Evolutionary conservation across 768 basidiomycete species (phyloP).

Genomic region (Kwoniella pini): DNA sequence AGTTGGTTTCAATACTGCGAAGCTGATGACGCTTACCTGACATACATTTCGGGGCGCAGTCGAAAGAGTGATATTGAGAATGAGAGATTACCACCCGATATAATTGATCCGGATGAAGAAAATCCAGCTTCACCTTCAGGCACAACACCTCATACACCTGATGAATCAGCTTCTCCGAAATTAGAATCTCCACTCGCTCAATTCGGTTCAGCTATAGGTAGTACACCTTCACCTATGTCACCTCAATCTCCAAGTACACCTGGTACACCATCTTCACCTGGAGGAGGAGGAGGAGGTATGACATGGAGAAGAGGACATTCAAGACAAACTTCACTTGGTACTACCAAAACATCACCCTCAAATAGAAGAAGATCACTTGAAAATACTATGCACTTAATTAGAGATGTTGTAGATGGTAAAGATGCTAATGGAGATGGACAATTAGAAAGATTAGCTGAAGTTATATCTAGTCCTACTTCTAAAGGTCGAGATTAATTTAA

Average conservation of each 20-base stretch:
- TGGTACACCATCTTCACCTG: slow-evolving; percentile 27
- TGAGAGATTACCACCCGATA: slow-evolving; percentile 93
- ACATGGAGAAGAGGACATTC: slow-evolving; percentile 60
- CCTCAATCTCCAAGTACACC: slow-evolving; percentile 16
- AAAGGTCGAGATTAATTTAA: no score
- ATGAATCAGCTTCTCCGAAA: slow-evolving; percentile 38
- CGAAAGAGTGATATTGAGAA: slow-evolving; percentile 99
- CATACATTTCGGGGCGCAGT: slow-evolving; percentile 55
- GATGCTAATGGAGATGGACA: slow-evolving; percentile 56
- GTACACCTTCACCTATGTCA: slow-evolving; percentile 16
- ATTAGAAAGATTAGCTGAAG: slow-evolving; percentile 53
- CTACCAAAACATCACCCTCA: slow-evolving; percentile 92
- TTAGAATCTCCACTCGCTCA: slow-evolving; percentile 1
- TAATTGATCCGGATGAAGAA: slow-evolving; percentile 65
- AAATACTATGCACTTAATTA: slow-evolving; percentile 92
- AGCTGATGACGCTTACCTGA: neutral
- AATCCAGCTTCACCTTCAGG: slow-evolving; percentile 45
- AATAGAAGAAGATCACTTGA: slow-evolving; percentile 88
- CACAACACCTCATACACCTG: slow-evolving; percentile 47
- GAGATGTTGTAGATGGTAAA: slow-evolving; percentile 84
- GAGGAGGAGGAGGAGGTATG: slow-evolving; percentile 37
- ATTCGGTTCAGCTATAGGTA: neutral
- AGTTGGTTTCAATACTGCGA: slow-evolving; percentile 54
- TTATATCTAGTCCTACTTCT: slow-evolving; percentile 47
- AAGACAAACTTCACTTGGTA: slow-evolving; percentile 81